These are phyloP conservation scores for Phaffomyces thermotolerans DNA, from an alignment of 805 yeast genomes.

Conservation along the genomic window DNA sequence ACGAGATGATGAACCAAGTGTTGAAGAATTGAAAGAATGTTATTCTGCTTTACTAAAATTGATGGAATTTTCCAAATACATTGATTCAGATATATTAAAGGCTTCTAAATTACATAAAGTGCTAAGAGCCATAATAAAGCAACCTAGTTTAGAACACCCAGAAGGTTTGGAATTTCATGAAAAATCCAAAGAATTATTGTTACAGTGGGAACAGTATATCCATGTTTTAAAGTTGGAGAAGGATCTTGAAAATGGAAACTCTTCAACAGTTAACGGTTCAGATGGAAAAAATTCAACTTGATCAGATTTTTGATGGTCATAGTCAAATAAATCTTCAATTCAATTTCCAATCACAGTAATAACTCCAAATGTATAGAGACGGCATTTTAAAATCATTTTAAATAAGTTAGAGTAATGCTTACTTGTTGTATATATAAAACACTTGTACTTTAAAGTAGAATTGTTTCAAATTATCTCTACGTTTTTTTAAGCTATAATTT, in stretches of 20 bases:
- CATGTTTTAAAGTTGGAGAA: conserved; percentile 31
- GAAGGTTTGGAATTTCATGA: conserved; percentile 40
- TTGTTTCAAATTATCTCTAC: too few species aligned
- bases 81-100: conserved; percentile 33
- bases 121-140: conserved; percentile 38
- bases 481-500: not conserved
- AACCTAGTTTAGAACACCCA: conserved; percentile 33
- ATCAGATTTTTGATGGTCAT: too few species aligned
- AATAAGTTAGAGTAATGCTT: too few species aligned
- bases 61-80: conserved; percentile 31
- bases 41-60: conserved; percentile 32
- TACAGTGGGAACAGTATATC: conserved; percentile 34
- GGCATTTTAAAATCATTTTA: too few species aligned
- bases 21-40: conserved; percentile 26
- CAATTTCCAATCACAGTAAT: too few species aligned
- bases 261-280: conserved; percentile 3
- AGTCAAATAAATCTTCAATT: too few species aligned
- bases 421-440: too few species aligned
- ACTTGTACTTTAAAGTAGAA: too few species aligned
- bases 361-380: too few species aligned
- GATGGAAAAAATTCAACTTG: not conserved
- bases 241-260: conserved; percentile 1
- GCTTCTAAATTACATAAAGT: conserved; percentile 47
- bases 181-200: conserved; percentile 33
- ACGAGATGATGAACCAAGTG: conserved; percentile 32